Conservation (phyloP, 495 filamentous ascomycete genomes). For the Elaphomyces granulatus region DNA sequence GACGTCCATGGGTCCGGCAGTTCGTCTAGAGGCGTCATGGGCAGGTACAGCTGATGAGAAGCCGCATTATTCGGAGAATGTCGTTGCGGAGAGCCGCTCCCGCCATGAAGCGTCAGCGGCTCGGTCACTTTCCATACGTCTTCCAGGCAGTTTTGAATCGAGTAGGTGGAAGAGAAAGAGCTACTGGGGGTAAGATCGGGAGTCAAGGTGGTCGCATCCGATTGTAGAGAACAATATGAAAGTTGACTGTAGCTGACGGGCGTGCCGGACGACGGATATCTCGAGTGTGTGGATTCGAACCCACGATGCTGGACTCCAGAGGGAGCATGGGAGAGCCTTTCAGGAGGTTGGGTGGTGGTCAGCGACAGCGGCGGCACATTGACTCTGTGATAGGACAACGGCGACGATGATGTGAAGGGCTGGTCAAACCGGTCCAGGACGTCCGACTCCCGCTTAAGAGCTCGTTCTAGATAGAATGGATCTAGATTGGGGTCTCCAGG, state of each 20-base stretch:
- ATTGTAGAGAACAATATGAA: conserved; percentile 27
- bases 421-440: conserved; percentile 21
- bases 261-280: not conserved
- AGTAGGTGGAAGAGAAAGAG: conserved; percentile 32
- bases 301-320: not conserved
- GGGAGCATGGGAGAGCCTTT: no score
- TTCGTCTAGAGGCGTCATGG: conserved; percentile 21
- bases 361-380: not conserved
- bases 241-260: conserved; percentile 18
- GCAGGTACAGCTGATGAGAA: conserved; percentile 16
- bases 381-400: not conserved
- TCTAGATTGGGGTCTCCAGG: conserved; percentile 28
- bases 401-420: conserved; percentile 23
- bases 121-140: conserved; percentile 18
- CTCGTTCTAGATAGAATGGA: conserved; percentile 33
- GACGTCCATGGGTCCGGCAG: conserved; percentile 13
- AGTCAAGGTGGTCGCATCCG: conserved; percentile 14
- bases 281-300: not conserved
- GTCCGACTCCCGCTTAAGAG: conserved; percentile 24
- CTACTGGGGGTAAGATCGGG: conserved; percentile 33
- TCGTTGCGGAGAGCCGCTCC: conserved; percentile 7
- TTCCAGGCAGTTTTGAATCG: conserved; percentile 20
- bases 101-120: conserved; percentile 16
- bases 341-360: no score
- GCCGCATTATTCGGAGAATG: not conserved